phyloP scores from a whole-genome alignment of 306 rosid genomes.

The Mimosa bimucronata region DNA sequence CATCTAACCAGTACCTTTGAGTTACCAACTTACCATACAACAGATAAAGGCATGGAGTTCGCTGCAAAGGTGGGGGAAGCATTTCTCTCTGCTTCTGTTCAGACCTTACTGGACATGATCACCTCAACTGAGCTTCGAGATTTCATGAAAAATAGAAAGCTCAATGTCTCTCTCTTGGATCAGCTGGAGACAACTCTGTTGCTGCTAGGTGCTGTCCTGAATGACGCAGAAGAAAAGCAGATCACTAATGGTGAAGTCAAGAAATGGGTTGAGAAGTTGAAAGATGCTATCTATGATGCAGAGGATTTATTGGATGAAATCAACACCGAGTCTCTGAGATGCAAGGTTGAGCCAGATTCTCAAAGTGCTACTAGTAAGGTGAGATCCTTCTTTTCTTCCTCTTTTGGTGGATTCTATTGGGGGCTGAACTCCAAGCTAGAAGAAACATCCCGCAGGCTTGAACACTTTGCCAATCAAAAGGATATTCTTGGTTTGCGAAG shows the following conservation, averaged over 20 bases:
- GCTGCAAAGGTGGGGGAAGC: too few species aligned
- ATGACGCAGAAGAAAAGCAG: slow-evolving; percentile 37
- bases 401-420: neutral
- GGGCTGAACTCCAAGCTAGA: slow-evolving; percentile 40
- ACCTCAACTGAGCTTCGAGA: too few species aligned
- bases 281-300: slow-evolving; percentile 27
- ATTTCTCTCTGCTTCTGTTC: too few species aligned
- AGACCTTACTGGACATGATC: too few species aligned
- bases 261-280: slow-evolving; percentile 29
- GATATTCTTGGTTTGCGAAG: slow-evolving; percentile 47
- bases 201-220: slow-evolving; percentile 20
- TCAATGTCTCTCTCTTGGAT: slow-evolving; percentile 2
- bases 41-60: too few species aligned
- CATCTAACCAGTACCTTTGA: neutral
- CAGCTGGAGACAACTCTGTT: neutral
- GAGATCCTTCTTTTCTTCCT: slow-evolving; percentile 35
- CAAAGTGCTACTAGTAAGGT: slow-evolving; percentile 25
- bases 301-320: slow-evolving; percentile 30
- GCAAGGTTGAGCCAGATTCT: too few species aligned
- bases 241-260: neutral
- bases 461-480: slow-evolving; percentile 44
- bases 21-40: too few species aligned
- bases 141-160: slow-evolving; percentile 12
- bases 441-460: slow-evolving; percentile 34
- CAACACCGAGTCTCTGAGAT: neutral